phyloP scores from a whole-genome alignment of 805 yeast species.

The Scheffersomyces amazonensis region DNA sequence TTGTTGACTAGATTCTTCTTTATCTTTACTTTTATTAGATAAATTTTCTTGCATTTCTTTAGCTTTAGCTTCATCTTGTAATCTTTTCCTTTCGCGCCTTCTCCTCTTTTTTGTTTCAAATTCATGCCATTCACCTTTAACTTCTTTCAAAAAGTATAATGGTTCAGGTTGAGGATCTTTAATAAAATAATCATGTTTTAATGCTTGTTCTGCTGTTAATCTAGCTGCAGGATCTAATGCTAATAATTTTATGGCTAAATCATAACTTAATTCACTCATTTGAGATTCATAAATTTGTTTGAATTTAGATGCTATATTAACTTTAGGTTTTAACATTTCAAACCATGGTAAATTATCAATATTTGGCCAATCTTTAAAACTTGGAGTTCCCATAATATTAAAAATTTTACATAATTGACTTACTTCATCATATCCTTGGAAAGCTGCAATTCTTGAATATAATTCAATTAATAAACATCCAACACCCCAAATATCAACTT shows the following conservation, averaged over 20 bases:
- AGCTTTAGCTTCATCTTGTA: conserved; percentile 27
- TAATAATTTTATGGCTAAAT: conserved; percentile 63
- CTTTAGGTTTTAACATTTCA: conserved; percentile 69
- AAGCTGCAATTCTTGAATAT: conserved; percentile 69
- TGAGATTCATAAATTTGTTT: conserved; percentile 30
- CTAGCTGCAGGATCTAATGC: conserved; percentile 68
- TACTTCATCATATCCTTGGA: conserved; percentile 87
- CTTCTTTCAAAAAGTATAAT: conserved; percentile 49
- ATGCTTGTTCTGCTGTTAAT: conserved; percentile 65
- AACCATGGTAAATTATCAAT: conserved; percentile 88
- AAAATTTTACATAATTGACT: conserved; percentile 77
- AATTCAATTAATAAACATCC: conserved; percentile 89
- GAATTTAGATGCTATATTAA: conserved; percentile 29
- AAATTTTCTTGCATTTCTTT: neutral
- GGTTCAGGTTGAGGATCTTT: conserved; percentile 67
- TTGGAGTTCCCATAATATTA: conserved; percentile 85
- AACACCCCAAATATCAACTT: conserved; percentile 95
- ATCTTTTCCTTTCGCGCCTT: conserved; percentile 43
- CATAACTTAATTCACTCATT: conserved; percentile 53
- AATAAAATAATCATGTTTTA: conserved; percentile 63
- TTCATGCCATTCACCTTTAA: conserved; percentile 93
- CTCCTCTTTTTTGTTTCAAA: conserved; percentile 86
- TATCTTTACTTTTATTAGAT: neutral
- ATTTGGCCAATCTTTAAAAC: conserved; percentile 69
- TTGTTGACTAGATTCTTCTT: neutral